Evolutionary conservation across 2,329 filamentous ascomycete genomes (phyloP), one percentile per base, ranked within the genome.

Genomic region (Tolypocladium tropicale): DNA sequence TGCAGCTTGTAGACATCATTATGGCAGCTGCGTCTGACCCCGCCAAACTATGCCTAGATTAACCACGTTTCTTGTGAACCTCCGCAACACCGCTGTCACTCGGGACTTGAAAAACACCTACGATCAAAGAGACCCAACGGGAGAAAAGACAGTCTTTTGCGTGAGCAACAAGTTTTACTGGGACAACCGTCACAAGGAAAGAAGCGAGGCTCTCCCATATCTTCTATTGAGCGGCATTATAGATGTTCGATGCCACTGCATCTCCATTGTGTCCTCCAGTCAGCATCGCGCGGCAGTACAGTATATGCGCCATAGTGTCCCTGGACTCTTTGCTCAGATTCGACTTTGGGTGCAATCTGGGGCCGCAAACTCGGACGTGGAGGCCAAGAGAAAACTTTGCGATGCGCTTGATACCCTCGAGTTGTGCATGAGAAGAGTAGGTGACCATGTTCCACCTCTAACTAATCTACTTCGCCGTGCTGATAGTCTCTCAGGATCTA

Each of bases 331-430:
- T 1, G 69, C 67, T 21, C 68, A 73, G 1, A 56, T 76, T 1
- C 64, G 70, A 6, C 66, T 78, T 0, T 80, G 76, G 76, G 67
- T 77, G 1, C 64, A 74, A 53, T 72, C 74, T 28, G 75, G 75
- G 0, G 68, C 71, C 0, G 69, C 71, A 1, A 72, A 63, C 33
- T 62, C 66, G 23, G 66, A 60, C 50, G 70, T 69, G 0, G 74
- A 77, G 58, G 63, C 64, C 14, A 75, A n/a, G n/a, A n/a, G n/a
- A n/a, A n/a, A n/a, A n/a, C n/a, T n/a, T n/a, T n/a, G n/a, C n/a
- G n/a, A n/a, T n/a, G n/a, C n/a, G n/a, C 57, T 78, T 3, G 58
- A 69, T 37, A 56, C 58, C 2, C 54, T 75, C 10, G 70, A 75
- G 59, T 28, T 32, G 5, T 56, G 61, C 32, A 41, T 75, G 21